A percentile compares a stretch with the other conserved stretches of the same genome.
Conservation (phyloP, 169 alveolate species). For the Plasmodium vinckei region DNA sequence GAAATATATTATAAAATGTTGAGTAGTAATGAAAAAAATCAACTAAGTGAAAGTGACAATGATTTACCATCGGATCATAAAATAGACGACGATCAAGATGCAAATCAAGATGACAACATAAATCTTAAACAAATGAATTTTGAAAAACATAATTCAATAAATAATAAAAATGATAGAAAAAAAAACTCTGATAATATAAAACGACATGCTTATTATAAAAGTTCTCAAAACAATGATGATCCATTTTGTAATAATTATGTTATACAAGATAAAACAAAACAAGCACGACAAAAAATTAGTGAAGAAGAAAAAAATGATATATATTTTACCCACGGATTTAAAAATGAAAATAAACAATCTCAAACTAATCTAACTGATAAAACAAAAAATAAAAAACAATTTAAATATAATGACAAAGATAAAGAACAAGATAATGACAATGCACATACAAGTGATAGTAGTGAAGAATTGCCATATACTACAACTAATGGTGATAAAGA, state of each 20-base stretch:
- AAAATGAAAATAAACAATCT: not conserved
- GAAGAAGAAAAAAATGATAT: constrained; percentile 29
- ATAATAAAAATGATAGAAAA: constrained; percentile 18
- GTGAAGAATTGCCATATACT: not conserved
- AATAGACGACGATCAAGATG: not conserved
- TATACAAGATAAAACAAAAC: constrained; percentile 13
- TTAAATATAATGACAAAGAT: constrained; percentile 5
- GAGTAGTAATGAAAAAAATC: constrained; percentile 41
- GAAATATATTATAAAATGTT: constrained; percentile 50
- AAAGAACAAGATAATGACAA: not conserved
- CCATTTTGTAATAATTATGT: too few relatives aligned
- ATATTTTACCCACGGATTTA: not conserved
- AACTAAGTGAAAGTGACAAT: not conserved
- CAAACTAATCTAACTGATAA: too few relatives aligned
- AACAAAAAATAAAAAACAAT: too few relatives aligned
- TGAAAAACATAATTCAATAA: too few relatives aligned
- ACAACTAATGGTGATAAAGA: not conserved
- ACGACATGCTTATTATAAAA: constrained; percentile 58
- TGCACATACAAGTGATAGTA: not conserved
- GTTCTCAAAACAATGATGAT: constrained; percentile 8
- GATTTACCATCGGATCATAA: not conserved
- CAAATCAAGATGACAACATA: too few relatives aligned
- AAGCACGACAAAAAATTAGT: constrained; percentile 19
- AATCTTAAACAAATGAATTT: too few relatives aligned
- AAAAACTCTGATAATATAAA: constrained; percentile 29